Percentiles rank a stretch among this genome's conserved stretches.
Evolutionary conservation across 768 basidiomycete species (phyloP).

Genomic region (Phylloporus sp.): DNA sequence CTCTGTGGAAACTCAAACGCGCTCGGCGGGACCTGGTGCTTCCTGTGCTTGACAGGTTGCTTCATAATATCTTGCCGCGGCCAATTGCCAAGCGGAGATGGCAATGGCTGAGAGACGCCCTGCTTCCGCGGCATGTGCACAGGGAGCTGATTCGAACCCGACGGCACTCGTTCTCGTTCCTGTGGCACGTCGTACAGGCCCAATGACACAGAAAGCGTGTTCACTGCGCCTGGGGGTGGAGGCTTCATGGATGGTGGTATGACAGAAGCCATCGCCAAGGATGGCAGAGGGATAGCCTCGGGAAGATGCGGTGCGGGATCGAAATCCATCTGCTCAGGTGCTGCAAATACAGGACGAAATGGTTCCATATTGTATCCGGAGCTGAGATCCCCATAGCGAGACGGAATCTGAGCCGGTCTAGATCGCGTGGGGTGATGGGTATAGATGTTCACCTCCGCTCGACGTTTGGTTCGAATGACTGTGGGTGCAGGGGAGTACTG

Average conservation of each 20-base stretch:
- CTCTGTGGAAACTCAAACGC: slow-evolving; percentile 24
- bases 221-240: slow-evolving; percentile 4
- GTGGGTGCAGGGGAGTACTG: slow-evolving; percentile 32
- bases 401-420: slow-evolving; percentile 27
- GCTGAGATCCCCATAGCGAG: slow-evolving; percentile 37
- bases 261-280: slow-evolving; percentile 13
- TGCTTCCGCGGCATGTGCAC: slow-evolving; percentile 1
- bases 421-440: slow-evolving; percentile 43
- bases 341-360: slow-evolving; percentile 29
- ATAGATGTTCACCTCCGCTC: slow-evolving; percentile 33
- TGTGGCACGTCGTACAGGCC: slow-evolving; percentile 6
- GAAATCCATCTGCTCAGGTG: slow-evolving; percentile 24
- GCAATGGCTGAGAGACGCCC: slow-evolving; percentile 26
- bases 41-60: slow-evolving; percentile 17
- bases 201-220: slow-evolving; percentile 7
- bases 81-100: slow-evolving; percentile 53
- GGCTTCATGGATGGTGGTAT: slow-evolving; percentile 17
- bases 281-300: slow-evolving; percentile 25
- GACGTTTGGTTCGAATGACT: slow-evolving; percentile 36
- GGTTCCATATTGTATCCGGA: slow-evolving; percentile 48
- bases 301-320: slow-evolving; percentile 12
- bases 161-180: slow-evolving; percentile 15
- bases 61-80: slow-evolving; percentile 42
- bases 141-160: slow-evolving; percentile 33
- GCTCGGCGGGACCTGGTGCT: slow-evolving; percentile 13